Evolutionary conservation across 2,329 filamentous ascomycete species (phyloP), one percentile per base, ranked within the genome.

Genomic region (Dothidotthia symphoricarpi): DNA sequence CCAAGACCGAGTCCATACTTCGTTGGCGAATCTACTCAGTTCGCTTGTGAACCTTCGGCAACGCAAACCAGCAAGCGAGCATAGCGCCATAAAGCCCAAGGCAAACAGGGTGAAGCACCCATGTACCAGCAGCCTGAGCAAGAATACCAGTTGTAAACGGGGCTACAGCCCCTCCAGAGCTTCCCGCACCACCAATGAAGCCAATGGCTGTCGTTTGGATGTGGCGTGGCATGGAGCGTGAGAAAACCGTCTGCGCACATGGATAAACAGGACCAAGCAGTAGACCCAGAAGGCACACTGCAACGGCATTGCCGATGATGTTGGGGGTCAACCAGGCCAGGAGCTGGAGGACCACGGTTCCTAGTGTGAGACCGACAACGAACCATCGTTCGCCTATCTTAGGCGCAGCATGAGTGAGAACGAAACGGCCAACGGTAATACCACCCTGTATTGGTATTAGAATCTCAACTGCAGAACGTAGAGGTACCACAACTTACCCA

Each of bases 181-280:
- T 84, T 0, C 83, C 85, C 52, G 83, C 85, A 3, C 82, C 81
- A 15, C 76, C 80, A 42, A 88, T 86, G 38, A 86, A 78, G 2
- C 82, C 77, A 49, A 88, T 74, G 1, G 79, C 77, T 28, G 77
- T 80, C 13, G 83, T 75, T 46, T 82, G 78, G 39, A 86, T 71
- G 26, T 74, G 69, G 12, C 77, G 69, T 12, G 75, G 76, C 61
- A 88, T 73, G 24, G 76, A 68, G 26, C 77, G 71, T 37, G 82
- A 75, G 49, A 87, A 82, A 5, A 86, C 72, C 1, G 78, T 76
- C 3, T 78, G 75, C 0, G 82, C 79, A 58, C 85, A 89, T 0
- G 88, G 86, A 57, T 89, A 94, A 4, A 94, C 75, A 0, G 88
- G 87, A 0, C 88, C 88, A 0, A 94, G 71, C 19, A 93, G 66